Base-by-base conservation (phyloP, 1,139 yeast species). In the Magnusiomyces magnusii region DNA sequence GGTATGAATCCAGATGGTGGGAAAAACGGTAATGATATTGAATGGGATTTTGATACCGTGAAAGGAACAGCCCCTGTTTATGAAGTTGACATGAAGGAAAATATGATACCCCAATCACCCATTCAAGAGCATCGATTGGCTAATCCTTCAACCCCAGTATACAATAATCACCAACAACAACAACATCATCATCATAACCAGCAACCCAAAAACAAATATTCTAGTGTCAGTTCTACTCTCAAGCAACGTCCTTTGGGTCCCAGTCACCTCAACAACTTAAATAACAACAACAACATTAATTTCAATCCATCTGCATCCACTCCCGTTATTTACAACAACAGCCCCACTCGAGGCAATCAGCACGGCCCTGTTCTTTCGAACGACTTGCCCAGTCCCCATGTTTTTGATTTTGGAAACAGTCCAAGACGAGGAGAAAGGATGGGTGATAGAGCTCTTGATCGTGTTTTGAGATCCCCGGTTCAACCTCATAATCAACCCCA, bases 21-120 rank as follows among this genome's bases (percentile, higher is more conserved):
- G 54, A 17, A 36, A 52, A 61, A 57, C 24, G 67, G 64, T 24
- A 71, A 68, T 10, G 73, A 70, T 36, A 74, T 68, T 19, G 73
- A 67, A 31, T 74, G 77, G 77, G 76, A 74, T 57, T 74, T 74
- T 64, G 77, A 70, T 51, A 74, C 77, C 1, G 64, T 73, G 44
- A 72, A 67, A 41, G 34, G 47, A 15, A 28, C 53, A 50, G 24
- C 3, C n/a, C 41, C 25, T 17, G 10, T 50, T n/a, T n/a, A 10
- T n/a, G 10, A 19, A 21, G 27, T n/a, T 21, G 49, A 44, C 3
- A 44, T 44, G 27, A 44, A 44, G 49, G 49, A 44, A 21, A 44
- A 44, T 23, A 44, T 44, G n/a, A n/a, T 44, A 5, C 49, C 49
- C 10, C n/a, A 9, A 44, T 23, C 49, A 9, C 27, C 27, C 24